Evolutionary conservation across 257 asterid species (phyloP).

Genomic region (Capsicum rhomboideum): DNA sequence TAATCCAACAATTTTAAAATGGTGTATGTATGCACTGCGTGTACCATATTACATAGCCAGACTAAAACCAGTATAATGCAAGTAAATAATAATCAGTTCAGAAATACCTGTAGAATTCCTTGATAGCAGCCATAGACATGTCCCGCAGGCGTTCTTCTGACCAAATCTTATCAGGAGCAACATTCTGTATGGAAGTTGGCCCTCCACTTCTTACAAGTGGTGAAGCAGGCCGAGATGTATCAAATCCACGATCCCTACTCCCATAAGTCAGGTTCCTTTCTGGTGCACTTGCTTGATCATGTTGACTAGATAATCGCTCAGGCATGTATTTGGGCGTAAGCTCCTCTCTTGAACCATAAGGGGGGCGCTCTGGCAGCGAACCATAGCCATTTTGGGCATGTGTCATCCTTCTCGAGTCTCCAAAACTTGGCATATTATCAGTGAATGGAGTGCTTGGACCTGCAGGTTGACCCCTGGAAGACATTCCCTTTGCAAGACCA

Average conservation of each 20-base stretch:
- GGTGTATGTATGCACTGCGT: background rate
- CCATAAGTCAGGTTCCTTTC: slow-evolving; percentile 25
- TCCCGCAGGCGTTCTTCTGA: slow-evolving; percentile 52
- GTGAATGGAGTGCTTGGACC: slow-evolving; percentile 27
- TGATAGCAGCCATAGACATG: slow-evolving; percentile 65
- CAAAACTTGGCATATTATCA: slow-evolving; percentile 32
- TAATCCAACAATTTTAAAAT: background rate
- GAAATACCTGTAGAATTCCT: slow-evolving; percentile 76
- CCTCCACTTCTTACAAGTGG: slow-evolving; percentile 37
- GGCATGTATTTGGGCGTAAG: slow-evolving; percentile 36
- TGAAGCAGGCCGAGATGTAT: slow-evolving; percentile 21
- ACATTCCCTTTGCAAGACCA: slow-evolving; percentile 85
- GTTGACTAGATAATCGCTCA: slow-evolving; percentile 39
- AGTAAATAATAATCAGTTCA: background rate
- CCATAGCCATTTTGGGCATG: slow-evolving; percentile 49
- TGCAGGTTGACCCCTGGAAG: slow-evolving; percentile 64
- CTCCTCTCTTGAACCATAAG: slow-evolving; percentile 61
- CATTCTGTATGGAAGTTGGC: slow-evolving; percentile 20
- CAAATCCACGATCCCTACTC: slow-evolving; percentile 22
- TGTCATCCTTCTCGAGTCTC: slow-evolving; percentile 47
- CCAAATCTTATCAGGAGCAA: slow-evolving; percentile 40
- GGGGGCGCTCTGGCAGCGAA: slow-evolving; percentile 46
- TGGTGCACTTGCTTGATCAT: slow-evolving; percentile 41
- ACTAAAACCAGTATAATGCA: background rate
- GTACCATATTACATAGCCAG: background rate